phyloP scores from a whole-genome alignment of 2,329 filamentous ascomycete species.

The Aspergillus sp. region DNA sequence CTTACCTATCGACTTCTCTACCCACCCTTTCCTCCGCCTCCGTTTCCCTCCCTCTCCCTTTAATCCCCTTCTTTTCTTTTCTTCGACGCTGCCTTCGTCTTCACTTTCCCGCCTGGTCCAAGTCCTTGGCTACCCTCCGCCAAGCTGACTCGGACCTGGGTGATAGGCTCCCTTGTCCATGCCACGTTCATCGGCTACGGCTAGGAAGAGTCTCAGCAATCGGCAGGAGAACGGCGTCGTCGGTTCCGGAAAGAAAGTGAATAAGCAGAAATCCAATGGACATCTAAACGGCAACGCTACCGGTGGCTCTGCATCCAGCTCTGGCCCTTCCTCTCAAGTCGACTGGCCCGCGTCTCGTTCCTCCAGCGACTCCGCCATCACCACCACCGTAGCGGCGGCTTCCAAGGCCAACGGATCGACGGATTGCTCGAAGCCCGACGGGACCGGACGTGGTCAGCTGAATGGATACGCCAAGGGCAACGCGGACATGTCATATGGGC shows the following conservation, averaged over 20 bases:
- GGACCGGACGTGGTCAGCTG: conserved; percentile 33
- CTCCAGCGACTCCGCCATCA: conserved; percentile 34
- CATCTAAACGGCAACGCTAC: conserved; percentile 53
- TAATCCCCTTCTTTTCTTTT: background rate
- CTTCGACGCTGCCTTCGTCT: conserved; percentile 20
- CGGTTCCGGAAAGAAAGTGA: conserved; percentile 70
- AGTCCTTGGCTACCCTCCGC: conserved; percentile 49
- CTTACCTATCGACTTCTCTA: conserved; percentile 7
- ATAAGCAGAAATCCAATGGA: conserved; percentile 57
- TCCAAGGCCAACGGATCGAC: conserved; percentile 27
- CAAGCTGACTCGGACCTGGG: conserved; percentile 49
- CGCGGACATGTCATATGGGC: conserved; percentile 36
- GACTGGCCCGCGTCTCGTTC: conserved; percentile 41
- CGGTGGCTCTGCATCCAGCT: conserved; percentile 40
- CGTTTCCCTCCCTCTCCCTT: conserved; percentile 5
- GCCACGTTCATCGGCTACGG: conserved; percentile 49
- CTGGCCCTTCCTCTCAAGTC: conserved; percentile 38
- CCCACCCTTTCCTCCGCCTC: conserved; percentile 1
- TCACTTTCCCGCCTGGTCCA: conserved; percentile 40
- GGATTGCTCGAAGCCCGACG: conserved; percentile 34
- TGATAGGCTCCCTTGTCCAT: conserved; percentile 47
- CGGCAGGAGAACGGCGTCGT: conserved; percentile 87
- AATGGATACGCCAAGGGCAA: conserved; percentile 38
- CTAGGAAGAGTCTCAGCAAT: conserved; percentile 63
- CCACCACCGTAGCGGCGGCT: conserved; percentile 25